A percentile compares a stretch with the other conserved stretches of the same genome.
Evolutionary conservation across 108 stramenopile genomes (phyloP).

Genomic region (Pseudonitzschia multiseries): DNA sequence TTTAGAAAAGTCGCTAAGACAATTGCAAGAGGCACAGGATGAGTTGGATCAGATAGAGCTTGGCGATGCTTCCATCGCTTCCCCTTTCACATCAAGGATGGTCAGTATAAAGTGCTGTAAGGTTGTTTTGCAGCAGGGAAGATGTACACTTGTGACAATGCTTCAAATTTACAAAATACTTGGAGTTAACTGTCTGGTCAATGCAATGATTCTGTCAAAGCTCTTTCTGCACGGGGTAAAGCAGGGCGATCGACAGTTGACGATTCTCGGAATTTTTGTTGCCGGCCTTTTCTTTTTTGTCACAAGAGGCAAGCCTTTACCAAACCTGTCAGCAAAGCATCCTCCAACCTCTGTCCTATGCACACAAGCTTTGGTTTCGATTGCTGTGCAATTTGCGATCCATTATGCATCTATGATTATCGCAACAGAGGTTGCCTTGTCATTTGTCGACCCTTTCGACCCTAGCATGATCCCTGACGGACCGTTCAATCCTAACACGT

Average conservation of each 20-base stretch:
- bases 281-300: conserved; percentile 92
- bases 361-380: conserved; percentile 66
- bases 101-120: conserved; percentile 83
- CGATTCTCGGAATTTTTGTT: conserved; percentile 79
- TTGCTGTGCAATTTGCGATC: conserved; percentile 81
- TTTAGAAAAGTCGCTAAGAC: conserved; percentile 53
- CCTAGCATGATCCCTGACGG: conserved; percentile 90
- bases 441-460: conserved; percentile 80
- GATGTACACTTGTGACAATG: conserved; percentile 94
- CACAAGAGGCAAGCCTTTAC: conserved; percentile 88
- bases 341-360: conserved; percentile 91
- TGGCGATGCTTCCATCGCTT: conserved; percentile 97
- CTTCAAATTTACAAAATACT: conserved; percentile 96
- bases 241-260: conserved; percentile 95
- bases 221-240: conserved; percentile 94
- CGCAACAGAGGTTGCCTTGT: conserved; percentile 52
- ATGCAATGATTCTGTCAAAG: conserved; percentile 89
- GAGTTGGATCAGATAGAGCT: conserved; percentile 72
- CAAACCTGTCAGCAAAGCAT: conserved; percentile 63
- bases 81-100: conserved; percentile 93
- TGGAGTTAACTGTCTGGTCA: conserved; percentile 95
- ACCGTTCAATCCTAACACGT: conserved; percentile 89
- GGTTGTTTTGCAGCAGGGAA: conserved; percentile 91
- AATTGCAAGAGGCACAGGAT: conserved; percentile 78
- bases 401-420: conserved; percentile 74